Evolutionary conservation across 192 early-diverging fungal species (phyloP).

Genomic region (Coemansia aciculifera): DNA sequence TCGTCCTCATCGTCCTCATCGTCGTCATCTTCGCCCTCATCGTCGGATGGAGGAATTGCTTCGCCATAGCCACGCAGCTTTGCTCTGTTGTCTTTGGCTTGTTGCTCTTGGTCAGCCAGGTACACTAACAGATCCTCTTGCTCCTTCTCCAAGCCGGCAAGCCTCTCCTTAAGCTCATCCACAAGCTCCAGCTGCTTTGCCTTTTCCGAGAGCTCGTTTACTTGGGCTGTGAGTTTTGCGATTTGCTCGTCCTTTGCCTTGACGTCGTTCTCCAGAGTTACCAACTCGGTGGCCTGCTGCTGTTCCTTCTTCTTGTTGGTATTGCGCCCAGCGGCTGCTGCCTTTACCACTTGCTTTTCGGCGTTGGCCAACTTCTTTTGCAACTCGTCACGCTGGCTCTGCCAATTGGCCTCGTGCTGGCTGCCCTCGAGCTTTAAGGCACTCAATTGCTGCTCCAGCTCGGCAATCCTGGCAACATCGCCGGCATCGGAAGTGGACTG

Average conservation of each 20-base stretch:
- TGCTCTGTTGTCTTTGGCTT: conserved; percentile 58
- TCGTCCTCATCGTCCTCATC: conserved; percentile 35
- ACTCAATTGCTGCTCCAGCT: conserved; percentile 34
- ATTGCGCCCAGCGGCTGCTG: conserved; percentile 48
- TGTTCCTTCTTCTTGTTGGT: conserved; percentile 56
- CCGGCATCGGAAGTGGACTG: neutral
- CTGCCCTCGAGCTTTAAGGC: conserved; percentile 20
- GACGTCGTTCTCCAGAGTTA: conserved; percentile 20
- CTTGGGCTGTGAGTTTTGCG: conserved; percentile 50
- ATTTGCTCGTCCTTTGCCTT: conserved; percentile 50
- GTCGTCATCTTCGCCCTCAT: conserved; percentile 61
- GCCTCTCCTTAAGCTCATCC: conserved; percentile 50
- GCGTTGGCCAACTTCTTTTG: conserved; percentile 45
- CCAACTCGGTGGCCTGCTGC: conserved; percentile 35
- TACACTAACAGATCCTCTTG: conserved; percentile 85
- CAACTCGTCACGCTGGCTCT: conserved; percentile 32
- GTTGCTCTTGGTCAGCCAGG: conserved; percentile 80
- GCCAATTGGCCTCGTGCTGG: conserved; percentile 22
- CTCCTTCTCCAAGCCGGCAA: conserved; percentile 59
- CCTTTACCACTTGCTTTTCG: conserved; percentile 53
- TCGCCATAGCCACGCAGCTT: conserved; percentile 58
- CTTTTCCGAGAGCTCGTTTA: conserved; percentile 62
- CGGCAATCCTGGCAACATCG: conserved; percentile 11
- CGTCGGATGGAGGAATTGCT: conserved; percentile 55
- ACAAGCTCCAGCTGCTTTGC: conserved; percentile 17